Percentiles rank a stretch among this genome's conserved stretches.
phyloP scores from a whole-genome alignment of 2,329 filamentous ascomycete genomes.

The Triangularia verruculosa region DNA sequence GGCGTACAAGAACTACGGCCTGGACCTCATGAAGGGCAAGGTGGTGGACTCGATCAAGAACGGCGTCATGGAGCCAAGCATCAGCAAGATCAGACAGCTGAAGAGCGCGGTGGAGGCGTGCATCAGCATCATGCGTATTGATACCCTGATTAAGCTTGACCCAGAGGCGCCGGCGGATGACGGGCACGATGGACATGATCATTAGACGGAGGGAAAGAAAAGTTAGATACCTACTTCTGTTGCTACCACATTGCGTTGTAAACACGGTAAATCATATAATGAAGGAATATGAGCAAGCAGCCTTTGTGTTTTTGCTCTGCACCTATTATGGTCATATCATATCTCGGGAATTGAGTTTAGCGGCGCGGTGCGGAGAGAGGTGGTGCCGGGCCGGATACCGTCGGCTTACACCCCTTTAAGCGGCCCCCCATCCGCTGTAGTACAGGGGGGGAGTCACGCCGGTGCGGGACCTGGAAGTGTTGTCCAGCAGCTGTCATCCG shows the following conservation, averaged over 20 bases:
- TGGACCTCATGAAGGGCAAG: conserved; percentile 85
- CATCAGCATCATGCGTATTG: conserved; percentile 98
- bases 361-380: not conserved
- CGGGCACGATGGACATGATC: conserved; percentile 83
- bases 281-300: conserved; percentile 7
- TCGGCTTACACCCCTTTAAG: conserved; percentile 18
- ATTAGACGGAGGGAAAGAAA: conserved; percentile 47
- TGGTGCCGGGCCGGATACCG: conserved; percentile 16
- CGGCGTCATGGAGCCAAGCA: conserved; percentile 91
- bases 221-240: conserved; percentile 1
- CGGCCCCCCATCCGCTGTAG: conserved; percentile 14
- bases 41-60: conserved; percentile 87
- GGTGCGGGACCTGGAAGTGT: not conserved
- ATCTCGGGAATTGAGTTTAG: not conserved
- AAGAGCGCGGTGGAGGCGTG: conserved; percentile 99
- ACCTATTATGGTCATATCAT: not conserved
- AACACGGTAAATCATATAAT: conserved; percentile 6
- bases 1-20: conserved; percentile 97
- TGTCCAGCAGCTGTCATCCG: not conserved
- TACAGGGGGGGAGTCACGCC: not conserved
- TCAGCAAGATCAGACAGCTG: conserved; percentile 97
- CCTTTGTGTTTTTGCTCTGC: not conserved
- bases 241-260: not conserved
- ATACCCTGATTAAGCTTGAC: conserved; percentile 97
- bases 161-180: conserved; percentile 80